phyloP scores from a whole-genome alignment of 2,329 filamentous ascomycete genomes.

The Arthroderma sp. region DNA sequence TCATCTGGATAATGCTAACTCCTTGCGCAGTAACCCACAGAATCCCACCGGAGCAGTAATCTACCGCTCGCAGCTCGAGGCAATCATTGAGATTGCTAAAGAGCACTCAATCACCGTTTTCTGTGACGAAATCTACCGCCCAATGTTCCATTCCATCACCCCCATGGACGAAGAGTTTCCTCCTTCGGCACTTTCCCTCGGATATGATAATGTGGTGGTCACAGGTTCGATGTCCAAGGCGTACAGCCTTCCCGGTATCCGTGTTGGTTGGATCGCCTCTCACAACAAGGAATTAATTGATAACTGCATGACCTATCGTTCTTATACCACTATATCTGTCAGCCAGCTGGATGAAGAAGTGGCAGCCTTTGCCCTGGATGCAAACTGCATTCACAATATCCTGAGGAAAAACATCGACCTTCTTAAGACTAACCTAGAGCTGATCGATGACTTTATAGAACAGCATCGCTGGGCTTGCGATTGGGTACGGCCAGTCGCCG shows the following conservation, averaged over 20 bases:
- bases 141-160: slow-evolving; percentile 59
- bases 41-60: slow-evolving; percentile 68
- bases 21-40: slow-evolving; percentile 62
- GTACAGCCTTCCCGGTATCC: slow-evolving; percentile 68
- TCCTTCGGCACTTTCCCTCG: slow-evolving; percentile 57
- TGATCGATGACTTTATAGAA: slow-evolving; percentile 56
- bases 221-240: slow-evolving; percentile 79
- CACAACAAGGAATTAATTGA: slow-evolving; percentile 50
- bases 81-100: slow-evolving; percentile 51
- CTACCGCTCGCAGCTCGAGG: slow-evolving; percentile 45
- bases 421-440: slow-evolving; percentile 51
- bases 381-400: slow-evolving; percentile 49
- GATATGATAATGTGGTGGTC: slow-evolving; percentile 56
- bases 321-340: slow-evolving; percentile 79
- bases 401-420: slow-evolving; percentile 52
- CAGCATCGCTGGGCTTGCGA: slow-evolving; percentile 50
- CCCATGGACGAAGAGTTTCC: slow-evolving; percentile 43
- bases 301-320: slow-evolving; percentile 49
- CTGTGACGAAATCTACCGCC: slow-evolving; percentile 71
- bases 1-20: slow-evolving; percentile 45
- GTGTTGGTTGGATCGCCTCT: slow-evolving; percentile 70
- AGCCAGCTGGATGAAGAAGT: slow-evolving; percentile 70
- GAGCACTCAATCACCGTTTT: slow-evolving; percentile 53
- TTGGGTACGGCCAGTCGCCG: slow-evolving; percentile 63
- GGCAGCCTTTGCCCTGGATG: slow-evolving; percentile 59